Evolutionary conservation across 2,329 filamentous ascomycete species (phyloP).

Genomic region (Hypoxylon sp.): DNA sequence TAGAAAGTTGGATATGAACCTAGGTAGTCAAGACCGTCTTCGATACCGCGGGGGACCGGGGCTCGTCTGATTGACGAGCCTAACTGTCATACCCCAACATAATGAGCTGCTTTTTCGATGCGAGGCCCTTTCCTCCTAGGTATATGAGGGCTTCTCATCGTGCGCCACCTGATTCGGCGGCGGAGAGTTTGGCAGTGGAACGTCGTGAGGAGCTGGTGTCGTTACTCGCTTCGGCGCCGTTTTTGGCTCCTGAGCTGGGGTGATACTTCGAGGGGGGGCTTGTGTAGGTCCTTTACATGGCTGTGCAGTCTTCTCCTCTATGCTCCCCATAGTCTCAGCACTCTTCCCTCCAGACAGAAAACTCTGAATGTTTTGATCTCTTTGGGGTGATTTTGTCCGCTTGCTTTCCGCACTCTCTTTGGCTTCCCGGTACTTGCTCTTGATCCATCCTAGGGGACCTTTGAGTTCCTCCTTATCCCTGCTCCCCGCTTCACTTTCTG

Average conservation of each 20-base stretch:
- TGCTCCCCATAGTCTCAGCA: constrained; percentile 59
- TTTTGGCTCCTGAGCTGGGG: constrained; percentile 15
- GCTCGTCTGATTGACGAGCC: constrained; percentile 20
- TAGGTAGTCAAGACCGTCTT: constrained; percentile 11
- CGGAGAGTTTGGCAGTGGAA: constrained; percentile 47
- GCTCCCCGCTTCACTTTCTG: constrained; percentile 55
- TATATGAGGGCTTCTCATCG: constrained; percentile 40
- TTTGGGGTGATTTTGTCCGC: constrained; percentile 68
- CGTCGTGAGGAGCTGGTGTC: constrained; percentile 42
- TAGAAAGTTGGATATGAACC: background rate
- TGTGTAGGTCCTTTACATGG: constrained; percentile 20
- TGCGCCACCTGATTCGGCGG: constrained; percentile 46
- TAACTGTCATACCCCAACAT: constrained; percentile 31
- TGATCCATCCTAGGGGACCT: constrained; percentile 69
- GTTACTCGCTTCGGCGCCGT: constrained; percentile 15
- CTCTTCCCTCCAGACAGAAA: constrained; percentile 60
- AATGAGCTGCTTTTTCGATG: constrained; percentile 17
- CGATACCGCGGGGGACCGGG: constrained; percentile 14
- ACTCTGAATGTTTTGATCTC: constrained; percentile 50
- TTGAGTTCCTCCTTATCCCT: constrained; percentile 62
- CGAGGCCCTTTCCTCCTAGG: constrained; percentile 41
- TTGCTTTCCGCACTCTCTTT: constrained; percentile 68
- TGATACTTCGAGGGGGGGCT: background rate
- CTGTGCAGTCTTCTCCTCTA: constrained; percentile 51
- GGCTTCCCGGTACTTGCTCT: constrained; percentile 69